Base-by-base conservation (phyloP, 2,329 filamentous ascomycete species). In the Fusarium sororula region DNA sequence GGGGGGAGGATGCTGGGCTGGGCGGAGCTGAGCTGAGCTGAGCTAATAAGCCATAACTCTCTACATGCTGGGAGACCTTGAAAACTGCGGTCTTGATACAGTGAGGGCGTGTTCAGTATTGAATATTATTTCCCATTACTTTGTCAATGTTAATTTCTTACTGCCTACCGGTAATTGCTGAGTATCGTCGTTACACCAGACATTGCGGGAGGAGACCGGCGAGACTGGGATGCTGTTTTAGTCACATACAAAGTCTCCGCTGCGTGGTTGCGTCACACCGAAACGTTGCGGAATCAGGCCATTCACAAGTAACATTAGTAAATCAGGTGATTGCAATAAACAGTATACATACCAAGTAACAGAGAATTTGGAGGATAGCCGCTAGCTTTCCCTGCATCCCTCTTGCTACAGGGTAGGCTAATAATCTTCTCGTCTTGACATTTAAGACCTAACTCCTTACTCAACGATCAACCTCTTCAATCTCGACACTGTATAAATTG, bases 201-300 rank as follows among this genome's bases (percentile, higher is more conserved):
- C 24, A 37, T 44, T 37, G n/a, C 30, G 15, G 24, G 20, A 38
- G 24, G 20, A 54, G 20, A 50, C 20, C 22, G 22, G 42, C 11
- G n/a, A 45, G n/a, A 50, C 15, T 32, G 15, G 26, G 13, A 53
- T 7, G 32, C 13, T 22, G 32, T 17, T 38, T 11, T 54, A 26
- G 35, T 54, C 35, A 39, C 35, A 14, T n/a, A 55, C 26, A 13
- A 37, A 35, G n/a, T 37, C 28, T 44, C 38, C 20, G 38, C 9
- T 32, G 17, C 7, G 30, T 44, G 38, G 32, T 70, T 71, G 70
- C 66, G 61, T 73, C 70, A 69, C 50, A 51, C 58, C 58, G 63
- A 61, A 56, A 56, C 35, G 22, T 62, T 32, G 22, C 20, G 22
- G 12, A 51, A 48, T 51, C 38, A 56, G 26, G 41, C 32, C 32